Evolutionary conservation across 768 basidiomycete genomes (phyloP).

Genomic region (Lactarius indigo): DNA sequence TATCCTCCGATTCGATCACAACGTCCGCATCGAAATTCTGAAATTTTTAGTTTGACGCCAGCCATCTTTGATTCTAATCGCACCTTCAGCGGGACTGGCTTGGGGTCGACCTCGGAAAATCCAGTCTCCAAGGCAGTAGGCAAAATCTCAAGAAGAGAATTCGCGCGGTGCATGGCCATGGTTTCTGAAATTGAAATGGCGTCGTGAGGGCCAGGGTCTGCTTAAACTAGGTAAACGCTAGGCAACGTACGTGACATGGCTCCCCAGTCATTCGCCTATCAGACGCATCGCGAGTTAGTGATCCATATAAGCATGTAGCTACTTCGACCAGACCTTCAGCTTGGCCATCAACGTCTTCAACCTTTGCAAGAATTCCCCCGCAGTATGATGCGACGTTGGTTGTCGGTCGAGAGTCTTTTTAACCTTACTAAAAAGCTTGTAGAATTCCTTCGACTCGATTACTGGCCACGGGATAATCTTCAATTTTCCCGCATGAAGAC

Average conservation of each 20-base stretch:
- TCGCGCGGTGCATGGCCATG: constrained; percentile 45
- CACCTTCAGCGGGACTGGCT: constrained; percentile 50
- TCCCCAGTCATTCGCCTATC: constrained; percentile 62
- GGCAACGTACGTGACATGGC: constrained; percentile 58
- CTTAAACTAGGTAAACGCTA: neutral
- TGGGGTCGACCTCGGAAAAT: constrained; percentile 42
- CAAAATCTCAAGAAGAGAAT: constrained; percentile 38
- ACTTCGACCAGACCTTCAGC: constrained; percentile 44
- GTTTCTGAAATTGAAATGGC: constrained; percentile 38
- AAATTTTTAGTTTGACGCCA: neutral
- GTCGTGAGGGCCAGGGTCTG: neutral
- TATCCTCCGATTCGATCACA: constrained; percentile 32
- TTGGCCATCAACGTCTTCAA: constrained; percentile 68
- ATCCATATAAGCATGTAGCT: neutral
- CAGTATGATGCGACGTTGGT: constrained; percentile 45
- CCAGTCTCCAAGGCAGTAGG: constrained; percentile 47
- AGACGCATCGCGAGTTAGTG: neutral
- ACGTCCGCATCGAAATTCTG: constrained; percentile 53
- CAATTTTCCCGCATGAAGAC: constrained; percentile 51
- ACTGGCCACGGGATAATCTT: constrained; percentile 66
- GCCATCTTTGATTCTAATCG: neutral
- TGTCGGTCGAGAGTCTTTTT: constrained; percentile 49
- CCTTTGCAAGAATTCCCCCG: constrained; percentile 52
- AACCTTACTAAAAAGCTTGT: constrained; percentile 46
- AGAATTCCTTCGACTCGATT: constrained; percentile 59